Evolutionary conservation across 2,329 filamentous ascomycete genomes (phyloP), one percentile per base, ranked within the genome.

Genomic region (Neoarthrinium moseri): DNA sequence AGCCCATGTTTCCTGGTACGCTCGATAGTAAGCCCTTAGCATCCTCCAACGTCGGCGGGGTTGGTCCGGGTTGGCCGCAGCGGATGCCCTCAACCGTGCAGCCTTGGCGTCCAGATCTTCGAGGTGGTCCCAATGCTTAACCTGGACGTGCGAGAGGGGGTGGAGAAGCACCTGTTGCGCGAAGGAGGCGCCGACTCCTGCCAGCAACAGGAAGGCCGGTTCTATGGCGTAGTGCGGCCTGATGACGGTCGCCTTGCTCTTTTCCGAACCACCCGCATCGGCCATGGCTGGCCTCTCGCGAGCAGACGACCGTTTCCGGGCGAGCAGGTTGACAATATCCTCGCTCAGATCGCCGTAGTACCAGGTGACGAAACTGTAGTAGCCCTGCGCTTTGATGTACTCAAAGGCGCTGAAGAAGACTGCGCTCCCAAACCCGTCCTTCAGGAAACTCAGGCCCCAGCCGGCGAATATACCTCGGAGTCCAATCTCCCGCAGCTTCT

Each of bases 381-480:
- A 87, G 11, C 75, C 75, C 60, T 91, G 87, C 10, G 82, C 84
- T 62, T 91, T 91, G 58, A 90, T 70, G 38, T 82, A 87, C 66
- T 91, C 87, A 52, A 91, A 91, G 0, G 79, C 80, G 55, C 78
- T 80, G 65, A 91, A 91, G 73, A 89, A 89, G 15, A 87, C 65
- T 27, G 83, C 86, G 43, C 78, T 81, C 11, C 86, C 86, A 5
- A 87, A 64, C 22, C 81, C 80, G 57, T 90, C 86, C 56, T 89
- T 89, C 34, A 83, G 57, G 32, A 90, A 76, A 0, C 80, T 84
- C 2, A 91, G 64, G 0, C 79, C 74, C 79, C 83, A 91, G 32
- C 87, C 87, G 2, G 86, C 86, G 57, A 89, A 90, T 24, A 90
- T 79, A 18, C 87, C 87, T 6, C 84, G 77, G 4, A 80, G 58